Evolutionary conservation across 176 grass and related monocot genomes (phyloP).

Genomic region (Aegilops umbellulata): DNA sequence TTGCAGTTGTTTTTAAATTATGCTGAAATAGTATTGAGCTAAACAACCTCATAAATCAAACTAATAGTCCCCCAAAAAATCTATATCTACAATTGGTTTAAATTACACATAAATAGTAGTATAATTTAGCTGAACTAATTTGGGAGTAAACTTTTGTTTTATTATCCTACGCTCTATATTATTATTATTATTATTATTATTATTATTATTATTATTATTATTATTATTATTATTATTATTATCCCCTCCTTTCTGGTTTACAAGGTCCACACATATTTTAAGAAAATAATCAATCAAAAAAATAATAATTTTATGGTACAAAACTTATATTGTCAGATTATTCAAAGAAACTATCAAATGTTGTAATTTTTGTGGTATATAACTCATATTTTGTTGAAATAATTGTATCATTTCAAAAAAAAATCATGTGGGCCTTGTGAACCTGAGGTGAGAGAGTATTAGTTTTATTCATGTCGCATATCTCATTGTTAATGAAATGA

Average conservation of each 20-base stretch:
- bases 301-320: neutral
- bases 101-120: too few species aligned
- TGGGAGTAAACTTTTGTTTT: neutral
- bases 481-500: neutral
- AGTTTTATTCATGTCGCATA: neutral
- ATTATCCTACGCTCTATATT: neutral
- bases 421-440: neutral
- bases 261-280: neutral
- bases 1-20: too few species aligned
- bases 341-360: neutral
- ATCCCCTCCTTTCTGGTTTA: neutral
- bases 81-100: too few species aligned
- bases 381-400: neutral
- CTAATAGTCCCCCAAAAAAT: too few species aligned
- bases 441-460: neutral
- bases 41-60: too few species aligned
- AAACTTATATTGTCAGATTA: neutral
- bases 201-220: too few species aligned
- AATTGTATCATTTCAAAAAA: neutral
- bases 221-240: neutral
- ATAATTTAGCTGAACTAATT: too few species aligned
- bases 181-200: too few species aligned
- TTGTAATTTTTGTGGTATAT: neutral
- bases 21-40: too few species aligned
- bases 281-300: neutral